Evolutionary conservation across 768 basidiomycete genomes (phyloP), one percentile per base, ranked within the genome.

Genomic region (Pleurotus eryngii): DNA sequence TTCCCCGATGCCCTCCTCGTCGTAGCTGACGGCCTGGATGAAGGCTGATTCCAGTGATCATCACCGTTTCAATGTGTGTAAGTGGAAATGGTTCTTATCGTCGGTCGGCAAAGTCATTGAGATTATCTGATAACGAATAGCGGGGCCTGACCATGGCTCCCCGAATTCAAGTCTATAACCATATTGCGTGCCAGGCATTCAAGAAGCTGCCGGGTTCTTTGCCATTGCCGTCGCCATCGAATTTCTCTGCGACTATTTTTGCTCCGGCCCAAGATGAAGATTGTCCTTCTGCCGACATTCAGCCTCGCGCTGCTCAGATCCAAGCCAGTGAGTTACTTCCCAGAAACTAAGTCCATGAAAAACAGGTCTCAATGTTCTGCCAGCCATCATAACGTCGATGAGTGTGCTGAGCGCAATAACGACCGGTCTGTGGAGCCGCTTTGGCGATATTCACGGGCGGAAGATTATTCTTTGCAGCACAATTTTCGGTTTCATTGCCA

Each of bases 401-500:
- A 92, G 90, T 51, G 67, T 83, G 5, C 76, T 97, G 40, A 89
- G 90, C 51, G 90, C 91, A 1, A 72, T 92, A 47, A 90, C 89
- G 3, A 92, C 92, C 0, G 91, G 89, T 0, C 90, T 87, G 74
- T 97, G 94, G 94, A 90, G 90, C 51, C 81, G 84, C 49, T 81
- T 86, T 42, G 87, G 90, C 8, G 93, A 95, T 67, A 71, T 77
- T 7, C 73, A 85, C 60, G 94, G 94, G 8, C 80, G 94, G 37
- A 93, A 87, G 48, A 81, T 80, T 22, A 82, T 95, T 45, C 81
- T 95, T 57, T 81, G 82, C 2, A 68, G 84, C 14, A 81, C 87
- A 38, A 76, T 88, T 5, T 59, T 85, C 17, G 92, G 94, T 14
- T 77, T 93, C 1, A 76, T 92, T 55, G 70, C 83, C 61, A 89